phyloP scores from a whole-genome alignment of 805 yeast genomes.

The Metschnikowia hibisci region DNA sequence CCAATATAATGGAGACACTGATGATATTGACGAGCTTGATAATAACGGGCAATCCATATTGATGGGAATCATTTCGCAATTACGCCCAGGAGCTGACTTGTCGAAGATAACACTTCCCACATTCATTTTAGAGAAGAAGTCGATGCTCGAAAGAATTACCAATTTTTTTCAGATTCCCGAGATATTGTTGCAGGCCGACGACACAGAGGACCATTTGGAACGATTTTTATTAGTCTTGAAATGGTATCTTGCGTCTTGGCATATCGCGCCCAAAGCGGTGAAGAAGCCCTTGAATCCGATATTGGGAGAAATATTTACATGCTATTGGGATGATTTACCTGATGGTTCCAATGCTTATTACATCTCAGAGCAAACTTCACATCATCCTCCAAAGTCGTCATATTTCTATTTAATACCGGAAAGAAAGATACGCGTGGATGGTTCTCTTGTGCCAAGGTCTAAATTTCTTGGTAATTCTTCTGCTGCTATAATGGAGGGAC shows the following conservation, averaged over 20 bases:
- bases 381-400: constrained; percentile 97
- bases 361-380: constrained; percentile 91
- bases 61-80: constrained; percentile 82
- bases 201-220: constrained; percentile 51
- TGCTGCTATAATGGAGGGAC: constrained; percentile 96
- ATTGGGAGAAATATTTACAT: constrained; percentile 82
- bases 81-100: constrained; percentile 89
- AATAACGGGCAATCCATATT: constrained; percentile 53
- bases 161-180: constrained; percentile 82
- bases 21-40: constrained; percentile 62
- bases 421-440: constrained; percentile 79
- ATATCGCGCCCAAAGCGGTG: constrained; percentile 97
- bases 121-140: constrained; percentile 88
- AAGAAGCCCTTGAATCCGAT: constrained; percentile 96
- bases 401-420: constrained; percentile 87
- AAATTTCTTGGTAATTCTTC: constrained; percentile 91
- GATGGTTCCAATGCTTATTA: constrained; percentile 69
- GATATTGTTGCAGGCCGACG: constrained; percentile 65
- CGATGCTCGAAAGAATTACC: constrained; percentile 93
- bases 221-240: constrained; percentile 72
- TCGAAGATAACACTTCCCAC: constrained; percentile 92
- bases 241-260: constrained; percentile 97
- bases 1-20: constrained; percentile 47
- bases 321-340: constrained; percentile 88
- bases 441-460: constrained; percentile 82